Percentiles rank a stretch among this genome's conserved stretches.
Evolutionary conservation across 176 grass and related monocot species (phyloP).

Genomic region (Aegilops sharonensis): DNA sequence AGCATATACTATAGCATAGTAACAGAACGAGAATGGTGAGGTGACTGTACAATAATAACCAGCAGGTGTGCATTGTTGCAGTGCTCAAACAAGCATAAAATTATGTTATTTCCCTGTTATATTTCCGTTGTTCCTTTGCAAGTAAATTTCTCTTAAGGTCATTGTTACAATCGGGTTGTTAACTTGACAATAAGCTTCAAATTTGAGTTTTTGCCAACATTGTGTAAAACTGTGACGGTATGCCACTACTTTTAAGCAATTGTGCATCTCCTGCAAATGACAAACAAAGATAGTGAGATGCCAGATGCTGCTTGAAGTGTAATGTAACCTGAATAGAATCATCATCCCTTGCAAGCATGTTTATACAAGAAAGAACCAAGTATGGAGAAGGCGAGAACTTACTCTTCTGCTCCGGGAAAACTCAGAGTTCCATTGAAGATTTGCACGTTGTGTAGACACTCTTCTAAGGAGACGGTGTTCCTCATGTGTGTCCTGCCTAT

Average conservation of each 20-base stretch:
- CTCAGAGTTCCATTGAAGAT: conserved; percentile 6
- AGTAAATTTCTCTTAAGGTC: not conserved
- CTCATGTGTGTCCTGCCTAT: conserved; percentile 37
- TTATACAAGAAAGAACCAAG: conserved; percentile 11
- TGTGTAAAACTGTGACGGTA: conserved; percentile 20
- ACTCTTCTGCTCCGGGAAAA: conserved; percentile 26
- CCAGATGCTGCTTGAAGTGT: conserved; percentile 1
- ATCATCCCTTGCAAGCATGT: not conserved
- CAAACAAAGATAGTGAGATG: conserved; percentile 19
- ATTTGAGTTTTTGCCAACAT: not conserved
- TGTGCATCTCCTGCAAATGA: conserved; percentile 34
- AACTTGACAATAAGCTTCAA: conserved; percentile 11
- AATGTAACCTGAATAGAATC: conserved; percentile 13
- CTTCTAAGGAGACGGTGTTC: conserved; percentile 33
- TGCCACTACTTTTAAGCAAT: conserved; percentile 18
- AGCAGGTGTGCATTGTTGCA: not conserved
- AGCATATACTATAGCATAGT: not conserved
- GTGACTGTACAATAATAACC: not conserved
- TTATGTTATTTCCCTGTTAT: not conserved
- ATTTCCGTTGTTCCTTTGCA: not conserved
- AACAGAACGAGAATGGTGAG: not conserved
- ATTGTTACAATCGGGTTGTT: conserved; percentile 12
- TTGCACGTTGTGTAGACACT: not conserved
- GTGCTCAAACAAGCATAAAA: not conserved
- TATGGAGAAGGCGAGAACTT: not conserved